Evolutionary conservation across 78 protist genomes (phyloP).

Genomic region (Guillardia theta): DNA sequence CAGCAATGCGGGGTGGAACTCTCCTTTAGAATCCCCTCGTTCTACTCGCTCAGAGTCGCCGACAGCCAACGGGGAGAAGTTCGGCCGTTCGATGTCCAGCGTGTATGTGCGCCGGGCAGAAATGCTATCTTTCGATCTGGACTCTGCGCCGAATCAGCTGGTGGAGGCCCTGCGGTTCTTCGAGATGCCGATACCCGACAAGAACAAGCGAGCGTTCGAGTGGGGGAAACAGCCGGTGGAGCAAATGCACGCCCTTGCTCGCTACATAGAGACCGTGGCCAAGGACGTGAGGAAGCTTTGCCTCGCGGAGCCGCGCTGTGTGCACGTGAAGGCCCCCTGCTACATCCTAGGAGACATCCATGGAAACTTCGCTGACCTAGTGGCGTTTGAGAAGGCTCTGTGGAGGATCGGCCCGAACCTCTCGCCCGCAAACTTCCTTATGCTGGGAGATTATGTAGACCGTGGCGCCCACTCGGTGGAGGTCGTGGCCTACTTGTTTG

Average conservation of each 20-base stretch:
- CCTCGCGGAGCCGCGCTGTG: neutral
- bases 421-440: neutral
- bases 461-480: neutral
- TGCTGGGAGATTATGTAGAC: conserved; percentile 6
- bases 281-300: neutral
- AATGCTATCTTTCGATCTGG: neutral
- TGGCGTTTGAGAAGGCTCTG: neutral
- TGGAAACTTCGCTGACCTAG: neutral
- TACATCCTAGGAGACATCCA: conserved; percentile 12
- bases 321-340: neutral
- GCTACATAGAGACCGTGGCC: neutral
- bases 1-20: neutral
- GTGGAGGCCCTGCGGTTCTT: neutral
- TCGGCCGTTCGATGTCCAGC: neutral
- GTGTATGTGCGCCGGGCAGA: neutral
- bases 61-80: neutral
- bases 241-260: neutral
- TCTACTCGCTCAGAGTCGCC: neutral
- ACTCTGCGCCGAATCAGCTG: neutral
- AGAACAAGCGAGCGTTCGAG: neutral
- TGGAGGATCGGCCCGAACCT: neutral
- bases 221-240: neutral
- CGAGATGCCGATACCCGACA: neutral
- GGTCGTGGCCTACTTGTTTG: neutral
- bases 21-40: neutral